These are phyloP conservation scores for Colletotrichum ledebouriae DNA, from an alignment of 2,329 filamentous ascomycete genomes.

Conservation along the genomic window DNA sequence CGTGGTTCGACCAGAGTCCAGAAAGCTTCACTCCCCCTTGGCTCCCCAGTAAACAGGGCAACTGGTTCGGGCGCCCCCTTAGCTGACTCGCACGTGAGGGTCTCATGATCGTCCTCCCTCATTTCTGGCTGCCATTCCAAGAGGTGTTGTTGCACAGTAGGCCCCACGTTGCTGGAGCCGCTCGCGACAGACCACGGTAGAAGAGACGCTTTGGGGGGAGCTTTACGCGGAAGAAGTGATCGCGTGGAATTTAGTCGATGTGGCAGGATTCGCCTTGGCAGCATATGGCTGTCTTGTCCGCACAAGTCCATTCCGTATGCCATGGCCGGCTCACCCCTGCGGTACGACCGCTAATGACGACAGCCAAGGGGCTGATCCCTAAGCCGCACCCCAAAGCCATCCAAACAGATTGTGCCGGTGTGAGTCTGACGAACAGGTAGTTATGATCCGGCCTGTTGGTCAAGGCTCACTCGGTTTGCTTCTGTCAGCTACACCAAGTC, in stretches of 20 bases:
- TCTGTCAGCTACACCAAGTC: not conserved
- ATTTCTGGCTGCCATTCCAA: conserved; percentile 18
- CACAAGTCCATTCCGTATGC: conserved; percentile 38
- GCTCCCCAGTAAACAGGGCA: not conserved
- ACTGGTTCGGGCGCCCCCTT: conserved; percentile 19
- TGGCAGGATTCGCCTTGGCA: conserved; percentile 33
- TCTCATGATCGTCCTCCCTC: conserved; percentile 33
- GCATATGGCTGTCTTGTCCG: conserved; percentile 28
- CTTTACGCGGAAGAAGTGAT: not conserved
- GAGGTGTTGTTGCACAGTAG: not conserved
- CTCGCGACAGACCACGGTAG: not conserved
- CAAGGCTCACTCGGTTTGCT: not conserved
- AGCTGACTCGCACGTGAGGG: conserved; percentile 38
- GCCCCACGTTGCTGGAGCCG: conserved; percentile 26
- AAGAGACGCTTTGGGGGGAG: not conserved
- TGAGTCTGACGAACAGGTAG: conserved; percentile 21
- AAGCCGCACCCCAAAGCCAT: conserved; percentile 24
- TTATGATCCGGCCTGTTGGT: not conserved
- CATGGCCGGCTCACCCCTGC: conserved; percentile 36
- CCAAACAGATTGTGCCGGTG: conserved; percentile 25
- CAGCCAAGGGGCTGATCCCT: conserved; percentile 38
- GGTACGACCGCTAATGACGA: conserved; percentile 28
- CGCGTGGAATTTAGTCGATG: not conserved
- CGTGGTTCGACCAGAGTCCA: not conserved
- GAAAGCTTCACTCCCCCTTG: not conserved